Evolutionary conservation across 768 basidiomycete species (phyloP), one percentile per base, ranked within the genome.

Genomic region (Tephrocybe sp.): DNA sequence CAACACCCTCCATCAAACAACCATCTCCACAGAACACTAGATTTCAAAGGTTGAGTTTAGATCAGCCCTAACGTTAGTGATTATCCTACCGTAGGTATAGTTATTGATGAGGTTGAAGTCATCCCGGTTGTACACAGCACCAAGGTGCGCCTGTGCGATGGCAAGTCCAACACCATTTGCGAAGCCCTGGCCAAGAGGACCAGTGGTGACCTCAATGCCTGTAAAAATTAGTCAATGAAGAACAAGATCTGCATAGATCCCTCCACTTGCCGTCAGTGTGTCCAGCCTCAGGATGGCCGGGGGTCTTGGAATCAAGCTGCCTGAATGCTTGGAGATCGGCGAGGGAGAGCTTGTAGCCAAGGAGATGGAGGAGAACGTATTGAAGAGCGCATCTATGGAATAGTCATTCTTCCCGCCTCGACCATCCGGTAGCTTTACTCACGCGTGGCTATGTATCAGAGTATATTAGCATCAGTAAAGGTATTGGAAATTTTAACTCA

Each of bases 1-100:
- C 80, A 58, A 98, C 85, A 77, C 95, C 95, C 71, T 98, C 95
- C 89, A 95, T 94, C 48, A 98, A 78, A 72, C 95, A 98, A 40
- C 95, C 95, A 70, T 98, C 95, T 62, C 95, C 95, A 53, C 82
- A 78, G 75, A 97, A 96, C 45, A 88, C 91, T 91, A 54, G 45
- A 43, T 50, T 48, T 7, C 52, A 42, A 36, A 17, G 14, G 13
- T 36, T 36, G 20, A 8, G 17, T 46, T 31, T 50, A 34, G 48
- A 39, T 51, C 39, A 44, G 9, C 26, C n/a, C 44, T 39, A 16
- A 33, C 40, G 51, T 45, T 45, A 48, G 44, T 17, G 20, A 46
- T n/a, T 16, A 34, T 36, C 68, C 46, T 59, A 90, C 92, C 87
- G 67, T 92, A 98, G 51, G 91, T 94, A 69, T 83, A 86, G 74